Base-by-base conservation (phyloP, 805 yeast species). In the Candida corydali region DNA sequence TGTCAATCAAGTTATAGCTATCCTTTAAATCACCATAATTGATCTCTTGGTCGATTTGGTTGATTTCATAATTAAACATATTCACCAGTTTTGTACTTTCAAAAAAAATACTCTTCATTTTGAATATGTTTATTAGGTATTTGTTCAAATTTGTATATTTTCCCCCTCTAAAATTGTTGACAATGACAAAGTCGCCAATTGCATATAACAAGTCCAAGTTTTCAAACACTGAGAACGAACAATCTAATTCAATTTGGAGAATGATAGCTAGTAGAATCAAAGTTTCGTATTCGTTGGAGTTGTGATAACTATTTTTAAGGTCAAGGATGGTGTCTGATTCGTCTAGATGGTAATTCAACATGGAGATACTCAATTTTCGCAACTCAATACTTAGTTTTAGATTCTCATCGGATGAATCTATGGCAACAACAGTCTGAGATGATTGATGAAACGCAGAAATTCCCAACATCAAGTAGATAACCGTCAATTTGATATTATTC, bases 61-160 rank as follows among this genome's bases (percentile, higher is more conserved):
- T 48, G 19, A 75, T 66, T 17, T 62, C 47, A 47, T 74, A 76
- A 45, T 73, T 70, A 41, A 65, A 62, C 10, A 62, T 46, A 46
- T 71, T 76, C 26, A 76, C 68, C 1, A 71, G 59, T 27, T 74
- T 73, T 1, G 80, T 73, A 9, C 78, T 65, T 40, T 58, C 66
- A 47, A 58, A 75, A 36, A 70, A 64, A 11, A 65, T 46, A 41
- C 56, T 48, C 42, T 61, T 44, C 44, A 52, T 59, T 40, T 43
- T 55, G 50, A 70, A 62, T 20, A 49, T 50, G 30, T 49, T 47
- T 35, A 58, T 46, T 26, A 61, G 41, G 19, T 51, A 51, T 12
- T 51, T 53, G 3, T 61, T 47, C 17, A 59, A 50, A 11, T 39
- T 40, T 33, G 49, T 49, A 5, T 45, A 34, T 16, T 47, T 54